Evolutionary conservation across 768 basidiomycete genomes (phyloP), one percentile per base, ranked within the genome.

Genomic region (Leccinum ochraceum): DNA sequence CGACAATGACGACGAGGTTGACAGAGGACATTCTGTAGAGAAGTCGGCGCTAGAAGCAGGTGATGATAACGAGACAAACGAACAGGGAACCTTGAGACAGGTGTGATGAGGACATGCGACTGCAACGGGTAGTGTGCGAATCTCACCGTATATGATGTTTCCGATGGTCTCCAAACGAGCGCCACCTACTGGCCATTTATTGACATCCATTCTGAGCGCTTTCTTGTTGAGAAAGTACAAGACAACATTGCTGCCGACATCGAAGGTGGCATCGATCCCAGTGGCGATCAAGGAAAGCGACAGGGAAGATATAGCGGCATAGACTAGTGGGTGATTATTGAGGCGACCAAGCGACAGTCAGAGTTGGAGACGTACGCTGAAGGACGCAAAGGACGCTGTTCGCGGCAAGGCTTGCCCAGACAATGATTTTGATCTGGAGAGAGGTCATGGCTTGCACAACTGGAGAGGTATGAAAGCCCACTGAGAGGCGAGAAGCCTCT

Each of bases 171-270:
- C 91, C 50, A 97, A 81, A 51, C 94, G 83, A 22, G 90, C 85
- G 39, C 94, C 94, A 54, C 95, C 89, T 4, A 94, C 89, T 30
- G 95, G 94, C 95, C 94, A 98, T 65, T 90, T 90, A 73, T 89
- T 92, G 46, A 78, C 66, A 68, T 97, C 94, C 62, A 95, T 81
- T 37, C 67, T 80, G 11, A 68, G 75, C 1, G 92, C 86, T 67
- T 93, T 89, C 66, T 79, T 79, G 75, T 98, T 88, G 3, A 95
- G 78, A 80, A 83, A 87, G 65, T 86, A 89, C 2, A 95, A 79
- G 17, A 95, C 77, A 50, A 93, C 71, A 67, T 93, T 94, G 70
- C 90, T 92, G 49, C 89, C 88, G 63, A 91, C 80, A 70, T 95
- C 93, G 68, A 88, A 92, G 16, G 90, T 78, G 16, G 95, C 87